Conservation (phyloP, 2,329 filamentous ascomycete genomes). For the Pestalotiopsis sp. region DNA sequence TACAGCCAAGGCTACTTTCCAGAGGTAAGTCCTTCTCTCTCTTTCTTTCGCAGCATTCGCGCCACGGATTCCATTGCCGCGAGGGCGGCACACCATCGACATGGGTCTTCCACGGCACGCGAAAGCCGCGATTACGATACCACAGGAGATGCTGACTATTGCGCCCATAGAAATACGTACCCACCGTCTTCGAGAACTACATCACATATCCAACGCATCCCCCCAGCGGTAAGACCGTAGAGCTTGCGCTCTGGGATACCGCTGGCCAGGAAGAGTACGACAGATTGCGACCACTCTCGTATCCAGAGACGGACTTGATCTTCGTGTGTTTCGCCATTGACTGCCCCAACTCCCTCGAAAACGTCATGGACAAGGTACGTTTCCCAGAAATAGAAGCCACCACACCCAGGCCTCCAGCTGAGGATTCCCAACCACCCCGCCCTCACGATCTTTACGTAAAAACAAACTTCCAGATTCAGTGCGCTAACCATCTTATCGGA, state of each 20-base stretch:
- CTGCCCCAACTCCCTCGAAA: conserved; percentile 96
- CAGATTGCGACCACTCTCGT: conserved; percentile 90
- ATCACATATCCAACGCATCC: conserved; percentile 94
- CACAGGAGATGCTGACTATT: neutral
- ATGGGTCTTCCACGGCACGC: neutral
- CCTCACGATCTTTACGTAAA: neutral
- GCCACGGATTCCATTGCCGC: neutral
- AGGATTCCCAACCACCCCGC: neutral
- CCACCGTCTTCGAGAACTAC: conserved; percentile 99
- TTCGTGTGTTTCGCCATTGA: conserved; percentile 99
- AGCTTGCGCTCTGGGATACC: conserved; percentile 97
- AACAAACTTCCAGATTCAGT: neutral
- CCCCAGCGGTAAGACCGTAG: conserved; percentile 88
- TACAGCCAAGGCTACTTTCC: conserved; percentile 99
- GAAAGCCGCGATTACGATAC: neutral
- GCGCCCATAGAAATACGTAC: conserved; percentile 90
- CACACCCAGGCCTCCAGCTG: neutral
- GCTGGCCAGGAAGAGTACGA: conserved; percentile 99
- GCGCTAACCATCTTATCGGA: neutral
- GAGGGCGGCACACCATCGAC: conserved; percentile 7
- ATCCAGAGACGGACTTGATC: conserved; percentile 95
- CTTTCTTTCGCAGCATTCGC: neutral
- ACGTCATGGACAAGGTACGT: conserved; percentile 96
- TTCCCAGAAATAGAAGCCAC: neutral
- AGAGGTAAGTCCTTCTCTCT: conserved; percentile 67